Evolutionary conservation across 352 stramenopile species (phyloP).

Genomic region (Phytophthora meadii): DNA sequence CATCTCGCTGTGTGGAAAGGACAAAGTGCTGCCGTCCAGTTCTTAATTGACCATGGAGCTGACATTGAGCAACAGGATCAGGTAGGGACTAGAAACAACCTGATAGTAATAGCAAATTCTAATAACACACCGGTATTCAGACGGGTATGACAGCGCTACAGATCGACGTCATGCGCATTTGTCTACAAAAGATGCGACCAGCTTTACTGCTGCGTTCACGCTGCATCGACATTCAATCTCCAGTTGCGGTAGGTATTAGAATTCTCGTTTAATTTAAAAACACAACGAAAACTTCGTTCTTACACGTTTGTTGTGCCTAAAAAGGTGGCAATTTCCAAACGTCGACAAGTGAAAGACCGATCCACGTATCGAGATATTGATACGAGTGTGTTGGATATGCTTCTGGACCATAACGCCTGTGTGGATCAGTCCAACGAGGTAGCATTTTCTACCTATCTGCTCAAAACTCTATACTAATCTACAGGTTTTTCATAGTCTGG

Average conservation of each 20-base stretch:
- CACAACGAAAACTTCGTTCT: background rate
- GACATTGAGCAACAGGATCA: constrained; percentile 8
- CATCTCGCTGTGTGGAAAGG: constrained; percentile 10
- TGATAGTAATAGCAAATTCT: background rate
- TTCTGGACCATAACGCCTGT: constrained; percentile 37
- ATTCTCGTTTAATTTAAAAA: background rate
- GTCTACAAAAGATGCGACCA: constrained; percentile 54
- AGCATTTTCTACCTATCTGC: background rate
- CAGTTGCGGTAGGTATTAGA: constrained; percentile 35
- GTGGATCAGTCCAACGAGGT: constrained; percentile 44
- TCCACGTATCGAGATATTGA: constrained; percentile 52
- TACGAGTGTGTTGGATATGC: constrained; percentile 48
- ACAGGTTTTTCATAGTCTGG: constrained; percentile 17
- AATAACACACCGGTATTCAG: background rate
- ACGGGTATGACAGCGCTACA: constrained; percentile 51
- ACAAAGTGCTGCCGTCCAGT: background rate
- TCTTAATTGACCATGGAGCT: constrained; percentile 1
- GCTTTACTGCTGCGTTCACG: constrained; percentile 42
- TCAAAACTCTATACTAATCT: no score
- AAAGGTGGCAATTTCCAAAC: constrained; percentile 43
- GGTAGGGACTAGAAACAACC: background rate
- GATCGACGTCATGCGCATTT: constrained; percentile 52
- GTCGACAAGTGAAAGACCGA: constrained; percentile 38
- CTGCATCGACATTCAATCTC: constrained; percentile 47
- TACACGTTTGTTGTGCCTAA: background rate